Conservation (phyloP, 768 basidiomycete genomes). For the Boletus tylopilopsis region DNA sequence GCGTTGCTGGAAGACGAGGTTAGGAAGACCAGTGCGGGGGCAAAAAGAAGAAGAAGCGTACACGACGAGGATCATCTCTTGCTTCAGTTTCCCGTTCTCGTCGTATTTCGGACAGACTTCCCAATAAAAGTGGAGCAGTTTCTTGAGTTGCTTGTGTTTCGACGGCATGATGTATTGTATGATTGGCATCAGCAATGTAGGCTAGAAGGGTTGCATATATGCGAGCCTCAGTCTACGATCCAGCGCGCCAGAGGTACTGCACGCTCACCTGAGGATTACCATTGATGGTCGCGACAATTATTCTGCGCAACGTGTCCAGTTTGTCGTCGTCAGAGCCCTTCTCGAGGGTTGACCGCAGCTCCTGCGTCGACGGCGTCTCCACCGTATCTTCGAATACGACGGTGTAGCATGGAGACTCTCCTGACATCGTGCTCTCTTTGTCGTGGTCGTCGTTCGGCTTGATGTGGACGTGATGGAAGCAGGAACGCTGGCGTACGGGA, state of each 20-base stretch:
- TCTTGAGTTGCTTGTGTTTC: constrained; percentile 95
- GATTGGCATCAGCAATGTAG: constrained; percentile 93
- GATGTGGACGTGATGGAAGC: background rate
- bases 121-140: constrained; percentile 93
- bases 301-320: constrained; percentile 91
- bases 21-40: constrained; percentile 8
- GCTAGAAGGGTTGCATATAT: constrained; percentile 41
- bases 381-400: constrained; percentile 68
- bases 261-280: constrained; percentile 81
- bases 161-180: constrained; percentile 98
- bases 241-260: background rate
- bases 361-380: constrained; percentile 76
- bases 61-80: constrained; percentile 99
- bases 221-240: background rate
- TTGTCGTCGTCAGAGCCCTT: constrained; percentile 98
- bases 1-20: constrained; percentile 63
- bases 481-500: constrained; percentile 1
- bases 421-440: constrained; percentile 21
- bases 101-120: constrained; percentile 98
- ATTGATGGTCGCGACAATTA: constrained; percentile 91
- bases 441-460: constrained; percentile 11
- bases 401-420: constrained; percentile 73
- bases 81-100: constrained; percentile 94
- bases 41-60: constrained; percentile 40
- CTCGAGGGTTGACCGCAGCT: constrained; percentile 79